phyloP scores from a whole-genome alignment of 202 grass and related monocot species.

The Eragrostis tef region DNA sequence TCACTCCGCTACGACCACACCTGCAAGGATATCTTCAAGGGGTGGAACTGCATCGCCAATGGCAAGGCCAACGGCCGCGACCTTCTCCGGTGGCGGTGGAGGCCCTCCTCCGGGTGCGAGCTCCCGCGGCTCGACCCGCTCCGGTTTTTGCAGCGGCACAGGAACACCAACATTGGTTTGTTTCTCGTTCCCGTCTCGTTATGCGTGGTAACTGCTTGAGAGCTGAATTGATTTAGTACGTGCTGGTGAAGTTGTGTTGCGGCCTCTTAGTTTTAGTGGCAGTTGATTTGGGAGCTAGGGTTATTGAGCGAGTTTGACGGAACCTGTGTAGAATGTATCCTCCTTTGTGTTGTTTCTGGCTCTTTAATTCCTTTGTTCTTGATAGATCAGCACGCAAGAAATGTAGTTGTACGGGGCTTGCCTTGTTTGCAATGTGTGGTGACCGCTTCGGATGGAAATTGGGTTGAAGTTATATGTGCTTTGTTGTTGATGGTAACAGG shows the following conservation, averaged over 20 bases:
- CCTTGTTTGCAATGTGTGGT: background rate
- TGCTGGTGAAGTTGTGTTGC: background rate
- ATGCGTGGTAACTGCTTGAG: background rate
- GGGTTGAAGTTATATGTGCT: background rate
- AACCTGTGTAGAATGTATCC: background rate
- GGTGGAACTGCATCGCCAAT: constrained; percentile 86
- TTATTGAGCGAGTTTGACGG: background rate
- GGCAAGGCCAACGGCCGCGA: constrained; percentile 64
- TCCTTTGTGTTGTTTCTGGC: background rate
- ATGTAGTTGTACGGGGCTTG: background rate
- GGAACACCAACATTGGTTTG: constrained; percentile 72
- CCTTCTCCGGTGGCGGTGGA: constrained; percentile 76
- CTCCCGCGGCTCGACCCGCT: constrained; percentile 64
- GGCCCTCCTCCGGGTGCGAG: constrained; percentile 48
- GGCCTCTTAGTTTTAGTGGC: background rate
- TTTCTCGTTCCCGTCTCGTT: background rate
- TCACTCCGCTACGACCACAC: constrained; percentile 63
- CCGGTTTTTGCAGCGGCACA: constrained; percentile 64
- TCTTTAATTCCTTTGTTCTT: background rate
- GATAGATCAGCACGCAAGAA: background rate
- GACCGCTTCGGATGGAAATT: background rate
- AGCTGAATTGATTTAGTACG: constrained; percentile 1
- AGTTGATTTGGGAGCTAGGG: background rate
- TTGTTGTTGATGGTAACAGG: background rate
- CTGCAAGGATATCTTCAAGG: constrained; percentile 92